Base-by-base conservation (phyloP, 2,329 filamentous ascomycete species). In the Neofusicoccum laricinum region DNA sequence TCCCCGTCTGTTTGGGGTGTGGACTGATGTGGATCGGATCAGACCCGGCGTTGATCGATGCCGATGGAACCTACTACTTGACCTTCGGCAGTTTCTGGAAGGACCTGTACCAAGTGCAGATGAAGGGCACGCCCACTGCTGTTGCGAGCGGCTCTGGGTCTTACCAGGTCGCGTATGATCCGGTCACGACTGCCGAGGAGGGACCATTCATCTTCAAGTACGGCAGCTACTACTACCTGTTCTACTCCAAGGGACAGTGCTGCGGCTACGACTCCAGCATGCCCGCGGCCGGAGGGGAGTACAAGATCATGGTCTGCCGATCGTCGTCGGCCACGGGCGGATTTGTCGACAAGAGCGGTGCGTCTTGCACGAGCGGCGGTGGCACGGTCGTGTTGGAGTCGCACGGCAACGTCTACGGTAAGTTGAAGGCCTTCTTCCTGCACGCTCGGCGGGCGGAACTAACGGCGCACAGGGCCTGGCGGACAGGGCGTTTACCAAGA, bases 41-140 rank as follows among this genome's bases (percentile, higher is more conserved):
- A 58, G 90, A 82, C 59, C 70, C 73, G n/a, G 76, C 78, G 43
- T 69, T 81, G 17, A 77, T 85, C 67, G 69, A 69, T 58, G 76
- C 73, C 30, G 75, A 73, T 2, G 72, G 81, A 58, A 78, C 79
- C 15, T 83, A 82, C 63, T 79, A 82, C 61, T 76, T 86, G 71
- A 85, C 81, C 66, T 91, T 90, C 67, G 89, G 88, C 25, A 89
- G 86, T 12, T 91, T 90, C 81, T 92, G 88, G 87, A 74, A 77
- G 6, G 84, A 87, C 70, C 81, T 91, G 65, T 89, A 85, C 76
- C 85, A 86, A 70, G 85, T 86, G 1, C 71, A 78, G 40, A 81
- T 90, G 73, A 55, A 53, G 48, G 71, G 71, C 63, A 73, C 71
- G 1, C 77, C 77, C 4, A 73, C 71, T 41, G 68, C 71, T 2